phyloP scores from a whole-genome alignment of 179 eudicot genomes.

The Spinacia oleracea region DNA sequence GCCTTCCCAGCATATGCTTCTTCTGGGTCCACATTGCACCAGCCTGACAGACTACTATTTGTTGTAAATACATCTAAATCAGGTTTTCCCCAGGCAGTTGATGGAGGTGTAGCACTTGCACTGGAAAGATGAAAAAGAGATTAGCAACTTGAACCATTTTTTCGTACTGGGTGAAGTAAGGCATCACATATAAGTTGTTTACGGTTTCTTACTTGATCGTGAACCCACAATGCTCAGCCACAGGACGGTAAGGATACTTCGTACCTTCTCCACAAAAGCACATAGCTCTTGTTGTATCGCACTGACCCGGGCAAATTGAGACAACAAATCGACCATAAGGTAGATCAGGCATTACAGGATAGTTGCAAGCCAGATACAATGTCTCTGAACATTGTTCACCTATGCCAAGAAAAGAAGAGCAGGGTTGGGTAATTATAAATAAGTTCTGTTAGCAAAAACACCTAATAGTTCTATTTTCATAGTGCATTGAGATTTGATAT shows the following conservation, averaged over 20 bases:
- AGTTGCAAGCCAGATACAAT: conserved; percentile 64
- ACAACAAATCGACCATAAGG: conserved; percentile 92
- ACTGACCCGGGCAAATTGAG: conserved; percentile 80
- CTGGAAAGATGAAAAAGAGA: conserved; percentile 36
- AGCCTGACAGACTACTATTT: conserved; percentile 60
- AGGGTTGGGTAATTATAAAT: background rate
- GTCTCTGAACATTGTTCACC: conserved; percentile 76
- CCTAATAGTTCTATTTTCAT: background rate
- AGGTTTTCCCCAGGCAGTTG: conserved; percentile 65
- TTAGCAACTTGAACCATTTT: conserved; percentile 14
- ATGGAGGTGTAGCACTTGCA: conserved; percentile 50
- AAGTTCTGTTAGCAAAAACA: background rate
- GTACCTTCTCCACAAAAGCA: conserved; percentile 98
- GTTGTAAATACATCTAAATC: conserved; percentile 67
- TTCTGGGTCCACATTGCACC: conserved; percentile 91
- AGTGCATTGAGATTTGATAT: background rate
- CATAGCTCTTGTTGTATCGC: conserved; percentile 90
- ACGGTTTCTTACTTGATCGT: conserved; percentile 52
- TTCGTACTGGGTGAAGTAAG: background rate
- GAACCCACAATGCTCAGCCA: conserved; percentile 88
- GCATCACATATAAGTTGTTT: conserved; percentile 6
- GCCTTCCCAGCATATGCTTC: conserved; percentile 64
- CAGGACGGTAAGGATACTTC: conserved; percentile 91
- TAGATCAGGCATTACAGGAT: conserved; percentile 54
- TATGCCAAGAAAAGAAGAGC: conserved; percentile 33